Evolutionary conservation across 768 basidiomycete genomes (phyloP).

Genomic region (Kwoniella sp.): DNA sequence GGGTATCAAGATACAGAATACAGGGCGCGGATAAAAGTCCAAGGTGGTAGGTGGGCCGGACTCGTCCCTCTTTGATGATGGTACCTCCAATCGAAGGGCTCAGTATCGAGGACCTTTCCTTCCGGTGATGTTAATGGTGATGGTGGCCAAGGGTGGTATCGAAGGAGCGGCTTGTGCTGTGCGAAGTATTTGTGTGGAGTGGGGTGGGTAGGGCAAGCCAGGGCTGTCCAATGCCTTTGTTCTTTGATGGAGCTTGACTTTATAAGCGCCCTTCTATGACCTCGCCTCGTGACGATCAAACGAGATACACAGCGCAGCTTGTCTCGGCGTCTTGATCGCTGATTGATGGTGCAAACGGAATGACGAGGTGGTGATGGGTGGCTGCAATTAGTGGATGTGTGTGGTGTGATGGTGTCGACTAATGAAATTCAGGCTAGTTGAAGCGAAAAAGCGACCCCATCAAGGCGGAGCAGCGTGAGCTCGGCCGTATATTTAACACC

Average conservation of each 20-base stretch:
- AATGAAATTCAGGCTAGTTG: neutral
- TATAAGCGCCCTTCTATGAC: neutral
- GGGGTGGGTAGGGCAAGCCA: neutral
- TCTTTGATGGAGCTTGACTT: neutral
- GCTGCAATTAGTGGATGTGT: neutral
- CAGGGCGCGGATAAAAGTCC: neutral
- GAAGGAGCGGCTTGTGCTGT: neutral
- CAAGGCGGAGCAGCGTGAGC: neutral
- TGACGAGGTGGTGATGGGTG: neutral
- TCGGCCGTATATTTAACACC: neutral
- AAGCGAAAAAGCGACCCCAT: neutral
- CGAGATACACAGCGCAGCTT: conserved; percentile 3
- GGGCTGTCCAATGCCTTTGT: neutral
- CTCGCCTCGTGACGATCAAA: neutral
- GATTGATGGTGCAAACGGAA: neutral
- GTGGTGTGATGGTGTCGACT: neutral
- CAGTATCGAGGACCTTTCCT: neutral
- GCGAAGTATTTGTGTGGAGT: neutral
- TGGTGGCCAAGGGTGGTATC: neutral
- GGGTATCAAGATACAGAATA: too few species aligned
- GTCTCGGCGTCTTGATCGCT: too few species aligned
- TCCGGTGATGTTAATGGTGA: neutral
- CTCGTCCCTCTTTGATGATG: neutral
- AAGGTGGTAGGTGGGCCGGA: neutral
- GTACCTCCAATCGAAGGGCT: neutral